phyloP scores from a whole-genome alignment of 495 filamentous ascomycete species.

The Aspergillus homomorphus region DNA sequence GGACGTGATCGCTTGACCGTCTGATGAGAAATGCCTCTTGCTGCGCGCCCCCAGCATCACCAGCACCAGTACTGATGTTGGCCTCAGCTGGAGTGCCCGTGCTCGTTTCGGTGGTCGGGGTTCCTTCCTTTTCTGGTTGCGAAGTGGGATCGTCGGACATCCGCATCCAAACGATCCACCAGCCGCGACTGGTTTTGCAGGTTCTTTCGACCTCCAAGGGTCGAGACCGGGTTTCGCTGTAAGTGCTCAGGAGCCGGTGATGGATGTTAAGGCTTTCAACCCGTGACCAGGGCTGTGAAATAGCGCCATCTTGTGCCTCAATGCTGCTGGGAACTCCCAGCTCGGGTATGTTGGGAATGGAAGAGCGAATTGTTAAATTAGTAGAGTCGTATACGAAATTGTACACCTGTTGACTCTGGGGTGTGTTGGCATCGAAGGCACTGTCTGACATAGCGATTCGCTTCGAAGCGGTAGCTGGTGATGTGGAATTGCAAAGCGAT shows the following conservation, averaged over 20 bases:
- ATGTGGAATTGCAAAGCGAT: constrained; percentile 65
- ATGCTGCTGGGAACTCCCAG: constrained; percentile 29
- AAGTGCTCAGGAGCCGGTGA: constrained; percentile 75
- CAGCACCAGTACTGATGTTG: constrained; percentile 16
- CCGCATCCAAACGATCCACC: constrained; percentile 96
- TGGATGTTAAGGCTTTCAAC: constrained; percentile 90
- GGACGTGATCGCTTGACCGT: constrained; percentile 64
- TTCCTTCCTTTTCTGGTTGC: not conserved
- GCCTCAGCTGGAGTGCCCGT: constrained; percentile 23
- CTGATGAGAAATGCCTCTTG: constrained; percentile 80
- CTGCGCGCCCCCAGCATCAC: constrained; percentile 17
- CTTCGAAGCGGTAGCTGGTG: constrained; percentile 45
- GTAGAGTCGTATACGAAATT: constrained; percentile 84
- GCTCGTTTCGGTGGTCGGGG: constrained; percentile 8
- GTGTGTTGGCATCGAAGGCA: constrained; percentile 23
- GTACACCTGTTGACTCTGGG: constrained; percentile 56
- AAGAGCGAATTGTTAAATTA: constrained; percentile 73
- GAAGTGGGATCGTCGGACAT: constrained; percentile 41
- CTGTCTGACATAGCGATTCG: constrained; percentile 42
- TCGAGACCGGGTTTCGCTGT: constrained; percentile 57
- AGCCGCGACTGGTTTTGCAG: constrained; percentile 84
- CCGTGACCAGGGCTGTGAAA: constrained; percentile 57
- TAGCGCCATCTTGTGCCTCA: constrained; percentile 16
- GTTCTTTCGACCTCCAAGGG: constrained; percentile 73
- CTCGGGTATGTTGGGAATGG: constrained; percentile 86